phyloP scores from a whole-genome alignment of 2,329 filamentous ascomycete genomes.

The Pestalotiopsis sp. region DNA sequence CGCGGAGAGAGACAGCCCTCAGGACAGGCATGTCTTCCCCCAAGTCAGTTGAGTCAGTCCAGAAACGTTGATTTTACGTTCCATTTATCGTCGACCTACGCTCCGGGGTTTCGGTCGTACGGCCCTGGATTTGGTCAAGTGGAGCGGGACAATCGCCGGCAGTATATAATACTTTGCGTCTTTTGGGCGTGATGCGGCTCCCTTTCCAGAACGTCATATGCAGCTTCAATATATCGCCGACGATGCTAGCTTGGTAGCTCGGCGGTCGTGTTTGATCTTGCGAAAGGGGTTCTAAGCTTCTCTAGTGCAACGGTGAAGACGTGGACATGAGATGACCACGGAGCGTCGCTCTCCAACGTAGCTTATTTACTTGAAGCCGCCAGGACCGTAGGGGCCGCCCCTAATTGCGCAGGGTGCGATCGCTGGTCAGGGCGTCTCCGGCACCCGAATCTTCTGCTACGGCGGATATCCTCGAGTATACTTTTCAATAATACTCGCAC shows the following conservation, averaged over 20 bases:
- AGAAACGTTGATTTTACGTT: not conserved
- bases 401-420: not conserved
- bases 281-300: not conserved
- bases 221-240: not conserved
- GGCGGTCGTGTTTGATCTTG: not conserved
- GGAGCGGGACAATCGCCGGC: not conserved
- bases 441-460: not conserved
- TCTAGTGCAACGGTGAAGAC: not conserved
- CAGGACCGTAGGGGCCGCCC: not conserved
- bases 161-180: no score
- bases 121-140: not conserved
- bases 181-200: constrained; percentile 1
- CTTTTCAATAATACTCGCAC: not conserved
- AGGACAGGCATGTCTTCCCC: not conserved
- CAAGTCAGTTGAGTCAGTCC: not conserved
- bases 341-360: not conserved
- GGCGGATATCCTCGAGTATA: not conserved
- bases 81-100: not conserved
- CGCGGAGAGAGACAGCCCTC: not conserved
- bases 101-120: not conserved
- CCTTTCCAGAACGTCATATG: not conserved
- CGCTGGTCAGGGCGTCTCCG: not conserved
- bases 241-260: not conserved
- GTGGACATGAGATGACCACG: constrained; percentile 3
- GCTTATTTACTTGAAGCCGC: constrained; percentile 8